Conservation (phyloP, 2,329 filamentous ascomycete species). For the Fusarium nisikadoi region DNA sequence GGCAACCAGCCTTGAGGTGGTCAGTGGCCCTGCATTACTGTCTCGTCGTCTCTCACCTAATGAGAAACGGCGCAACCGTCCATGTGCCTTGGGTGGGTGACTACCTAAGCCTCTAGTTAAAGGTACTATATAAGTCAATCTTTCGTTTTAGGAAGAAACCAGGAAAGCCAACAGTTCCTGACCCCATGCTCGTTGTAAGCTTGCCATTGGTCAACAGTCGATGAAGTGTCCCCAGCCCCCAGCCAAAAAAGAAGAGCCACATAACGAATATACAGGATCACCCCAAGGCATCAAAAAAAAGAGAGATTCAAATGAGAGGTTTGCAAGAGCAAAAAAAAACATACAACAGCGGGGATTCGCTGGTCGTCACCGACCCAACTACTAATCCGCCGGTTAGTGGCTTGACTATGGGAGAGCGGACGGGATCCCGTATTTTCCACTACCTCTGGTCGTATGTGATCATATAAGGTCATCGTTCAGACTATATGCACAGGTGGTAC, state of each 20-base stretch:
- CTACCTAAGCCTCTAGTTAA: neutral
- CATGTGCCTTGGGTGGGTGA: neutral
- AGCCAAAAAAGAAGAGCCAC: neutral
- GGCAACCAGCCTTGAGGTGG: neutral
- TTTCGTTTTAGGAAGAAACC: neutral
- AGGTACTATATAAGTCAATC: neutral
- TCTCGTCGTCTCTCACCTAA: neutral
- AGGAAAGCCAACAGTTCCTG: neutral
- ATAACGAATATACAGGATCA: neutral
- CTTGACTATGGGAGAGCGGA: conserved; percentile 21
- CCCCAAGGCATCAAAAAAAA: no score
- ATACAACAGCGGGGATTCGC: conserved; percentile 11
- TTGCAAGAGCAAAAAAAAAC: neutral
- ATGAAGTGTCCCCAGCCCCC: no score
- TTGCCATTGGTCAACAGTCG: neutral
- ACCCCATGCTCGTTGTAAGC: neutral
- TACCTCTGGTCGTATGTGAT: conserved; percentile 26
- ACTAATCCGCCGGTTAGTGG: conserved; percentile 18
- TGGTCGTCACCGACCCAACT: conserved; percentile 21
- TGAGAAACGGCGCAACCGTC: neutral
- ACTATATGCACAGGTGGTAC: fast-evolving
- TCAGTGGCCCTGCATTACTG: neutral
- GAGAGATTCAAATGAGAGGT: neutral
- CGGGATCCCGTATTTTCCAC: conserved; percentile 26
- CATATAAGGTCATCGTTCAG: fast-evolving